Evolutionary conservation across 768 basidiomycete genomes (phyloP).

Genomic region (Suillus luteus): DNA sequence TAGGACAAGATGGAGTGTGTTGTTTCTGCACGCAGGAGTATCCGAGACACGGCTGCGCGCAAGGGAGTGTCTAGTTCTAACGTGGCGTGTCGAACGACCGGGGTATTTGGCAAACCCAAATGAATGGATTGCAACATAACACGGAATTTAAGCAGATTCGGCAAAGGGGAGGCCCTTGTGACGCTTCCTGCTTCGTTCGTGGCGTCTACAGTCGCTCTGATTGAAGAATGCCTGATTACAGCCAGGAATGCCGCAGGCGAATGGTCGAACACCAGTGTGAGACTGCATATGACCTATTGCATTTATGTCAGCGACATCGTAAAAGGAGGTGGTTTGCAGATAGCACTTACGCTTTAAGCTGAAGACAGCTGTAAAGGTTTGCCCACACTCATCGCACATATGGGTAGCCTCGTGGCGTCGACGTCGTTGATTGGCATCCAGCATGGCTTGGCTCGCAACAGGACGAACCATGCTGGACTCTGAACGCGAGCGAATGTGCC

Average conservation of each 20-base stretch:
- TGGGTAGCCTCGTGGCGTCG: constrained; percentile 31
- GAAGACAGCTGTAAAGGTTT: constrained; percentile 34
- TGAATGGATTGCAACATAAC: not conserved
- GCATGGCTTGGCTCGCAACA: constrained; percentile 36
- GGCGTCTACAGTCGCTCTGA: constrained; percentile 36
- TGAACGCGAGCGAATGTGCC: constrained; percentile 23
- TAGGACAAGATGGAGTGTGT: not conserved
- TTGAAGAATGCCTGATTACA: constrained; percentile 33
- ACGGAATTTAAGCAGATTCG: not conserved
- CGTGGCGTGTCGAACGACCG: too few species aligned
- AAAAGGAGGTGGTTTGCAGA: not conserved
- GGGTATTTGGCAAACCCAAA: not conserved
- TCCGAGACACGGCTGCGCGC: not conserved
- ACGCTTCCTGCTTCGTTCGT: constrained; percentile 36
- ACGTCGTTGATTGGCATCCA: constrained; percentile 33
- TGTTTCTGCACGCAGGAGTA: not conserved
- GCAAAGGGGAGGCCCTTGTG: constrained; percentile 23
- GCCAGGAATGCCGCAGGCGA: constrained; percentile 26
- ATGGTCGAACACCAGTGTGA: constrained; percentile 30
- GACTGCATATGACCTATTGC: constrained; percentile 31
- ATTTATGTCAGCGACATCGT: too few species aligned
- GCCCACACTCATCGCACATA: constrained; percentile 20
- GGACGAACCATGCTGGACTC: constrained; percentile 17
- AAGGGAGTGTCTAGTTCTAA: not conserved
- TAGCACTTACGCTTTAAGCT: constrained; percentile 34